Evolutionary conservation across 768 basidiomycete genomes (phyloP).

Genomic region (Phaeolepiota aurea): DNA sequence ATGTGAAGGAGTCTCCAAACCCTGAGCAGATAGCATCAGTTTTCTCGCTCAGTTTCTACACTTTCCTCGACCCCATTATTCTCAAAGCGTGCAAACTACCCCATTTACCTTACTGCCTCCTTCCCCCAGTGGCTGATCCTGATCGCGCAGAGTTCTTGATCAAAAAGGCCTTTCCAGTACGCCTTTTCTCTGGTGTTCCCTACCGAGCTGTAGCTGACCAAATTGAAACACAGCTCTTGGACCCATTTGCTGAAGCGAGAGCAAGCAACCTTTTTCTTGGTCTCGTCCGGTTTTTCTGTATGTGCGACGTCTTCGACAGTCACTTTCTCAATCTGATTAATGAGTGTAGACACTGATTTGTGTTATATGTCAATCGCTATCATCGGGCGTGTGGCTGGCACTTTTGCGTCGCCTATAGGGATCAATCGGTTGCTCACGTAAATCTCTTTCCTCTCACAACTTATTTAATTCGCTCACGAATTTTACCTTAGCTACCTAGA

Average conservation of each 20-base stretch:
- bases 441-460: not conserved
- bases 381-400: slow-evolving; percentile 12
- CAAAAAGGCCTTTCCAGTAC: slow-evolving; percentile 18
- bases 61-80: slow-evolving; percentile 47
- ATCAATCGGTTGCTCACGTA: slow-evolving; percentile 33
- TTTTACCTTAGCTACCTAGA: slow-evolving; percentile 43
- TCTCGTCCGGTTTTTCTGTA: slow-evolving; percentile 28
- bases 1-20: slow-evolving; percentile 11
- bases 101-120: slow-evolving; percentile 39
- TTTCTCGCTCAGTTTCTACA: slow-evolving; percentile 33
- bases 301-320: slow-evolving; percentile 3
- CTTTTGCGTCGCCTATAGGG: slow-evolving; percentile 28
- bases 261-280: slow-evolving; percentile 38
- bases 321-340: not conserved
- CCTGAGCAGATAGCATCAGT: slow-evolving; percentile 44
- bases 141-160: slow-evolving; percentile 26
- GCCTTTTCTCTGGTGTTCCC: slow-evolving; percentile 7
- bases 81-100: slow-evolving; percentile 28
- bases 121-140: slow-evolving; percentile 57
- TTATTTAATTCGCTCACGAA: not conserved
- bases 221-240: slow-evolving; percentile 19
- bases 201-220: not conserved
- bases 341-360: slow-evolving; percentile 17
- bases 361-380: slow-evolving; percentile 18
- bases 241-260: slow-evolving; percentile 26